Base-by-base conservation (phyloP, 345 rosid species). In the Citrus maxima region DNA sequence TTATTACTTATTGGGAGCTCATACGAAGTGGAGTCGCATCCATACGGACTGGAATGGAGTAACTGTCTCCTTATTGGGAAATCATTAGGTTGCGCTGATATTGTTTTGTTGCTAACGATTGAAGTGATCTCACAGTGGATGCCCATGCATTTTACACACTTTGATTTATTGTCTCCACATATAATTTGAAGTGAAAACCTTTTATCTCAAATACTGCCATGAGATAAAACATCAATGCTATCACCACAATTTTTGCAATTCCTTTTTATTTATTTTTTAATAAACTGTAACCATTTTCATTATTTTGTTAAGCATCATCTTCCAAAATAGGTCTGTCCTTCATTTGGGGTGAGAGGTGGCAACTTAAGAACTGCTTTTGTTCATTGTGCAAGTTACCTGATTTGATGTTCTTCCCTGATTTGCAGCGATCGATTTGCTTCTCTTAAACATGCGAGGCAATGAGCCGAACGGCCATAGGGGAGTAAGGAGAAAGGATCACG, bases 391-490 rank as follows among this genome's bases (percentile, higher is more conserved):
- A 42, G 18, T 30, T 80, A 42, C 10, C 18, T 10, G 2, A 22
- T 72, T 63, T 67, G 12, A 40, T n/a, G 3, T 25, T 37, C 18
- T 74, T 51, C 58, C 16, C 3, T 74, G 58, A 30, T 73, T 77
- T 85, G 78, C 85, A 84, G 91, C 75, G 77, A 34, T 74, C 61
- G 34, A 70, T 77, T 78, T 73, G 77, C 74, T 59, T 76, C 24
- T 67, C 25, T 54, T 66, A 74, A 79, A 67, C 74, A 74, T 59
- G 46, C 46, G 34, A 65, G 25, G 70, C 74, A 90, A 90, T 93
- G 97, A 94, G 77, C 82, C 84, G 67, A 88, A 87, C 83, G 95
- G 89, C 74, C 89, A 85, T 66, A 89, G 79, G 80, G 89, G 88
- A 88, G 83, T 55, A 68, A 88, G 81, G 73, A 84, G 82, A 79